A percentile compares a stretch with the other conserved stretches of the same genome.
Evolutionary conservation across 2,329 filamentous ascomycete species (phyloP).

Genomic region (Penicillium sclerotigenum): DNA sequence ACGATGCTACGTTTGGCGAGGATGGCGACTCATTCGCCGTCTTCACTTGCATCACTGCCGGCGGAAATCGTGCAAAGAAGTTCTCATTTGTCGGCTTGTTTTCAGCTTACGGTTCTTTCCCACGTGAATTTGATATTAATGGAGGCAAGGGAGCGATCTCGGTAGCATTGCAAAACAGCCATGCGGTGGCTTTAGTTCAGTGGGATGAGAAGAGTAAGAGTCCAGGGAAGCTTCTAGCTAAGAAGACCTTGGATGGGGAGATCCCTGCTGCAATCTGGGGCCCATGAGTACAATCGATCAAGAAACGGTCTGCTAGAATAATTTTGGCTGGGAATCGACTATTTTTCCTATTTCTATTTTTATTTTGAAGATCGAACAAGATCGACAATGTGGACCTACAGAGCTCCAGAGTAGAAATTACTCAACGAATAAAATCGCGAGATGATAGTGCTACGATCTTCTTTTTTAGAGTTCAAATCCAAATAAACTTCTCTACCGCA

Average conservation of each 20-base stretch:
- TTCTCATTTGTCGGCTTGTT: conserved; percentile 52
- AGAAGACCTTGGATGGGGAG: conserved; percentile 9
- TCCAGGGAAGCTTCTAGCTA: conserved; percentile 42
- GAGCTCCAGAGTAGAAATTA: neutral
- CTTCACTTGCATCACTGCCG: conserved; percentile 8
- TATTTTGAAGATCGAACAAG: neutral
- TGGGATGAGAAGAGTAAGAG: conserved; percentile 57
- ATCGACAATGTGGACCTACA: neutral
- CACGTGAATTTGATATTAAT: conserved; percentile 64
- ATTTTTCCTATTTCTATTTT: neutral
- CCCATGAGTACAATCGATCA: neutral
- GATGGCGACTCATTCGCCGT: conserved; percentile 16
- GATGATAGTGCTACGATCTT: no score
- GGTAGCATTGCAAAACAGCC: conserved; percentile 54
- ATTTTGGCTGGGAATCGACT: neutral
- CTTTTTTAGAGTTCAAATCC: no score
- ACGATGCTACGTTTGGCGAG: conserved; percentile 13
- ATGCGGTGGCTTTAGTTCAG: conserved; percentile 56
- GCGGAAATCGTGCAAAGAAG: neutral
- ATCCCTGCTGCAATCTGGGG: conserved; percentile 15
- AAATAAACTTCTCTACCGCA: no score
- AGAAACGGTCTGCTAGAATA: neutral
- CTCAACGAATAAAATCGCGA: neutral
- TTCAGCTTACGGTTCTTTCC: conserved; percentile 59
- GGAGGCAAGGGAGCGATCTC: conserved; percentile 55